Evolutionary conservation across 208 protist genomes (phyloP).

Genomic region (Acanthamoeba pearcei): DNA sequence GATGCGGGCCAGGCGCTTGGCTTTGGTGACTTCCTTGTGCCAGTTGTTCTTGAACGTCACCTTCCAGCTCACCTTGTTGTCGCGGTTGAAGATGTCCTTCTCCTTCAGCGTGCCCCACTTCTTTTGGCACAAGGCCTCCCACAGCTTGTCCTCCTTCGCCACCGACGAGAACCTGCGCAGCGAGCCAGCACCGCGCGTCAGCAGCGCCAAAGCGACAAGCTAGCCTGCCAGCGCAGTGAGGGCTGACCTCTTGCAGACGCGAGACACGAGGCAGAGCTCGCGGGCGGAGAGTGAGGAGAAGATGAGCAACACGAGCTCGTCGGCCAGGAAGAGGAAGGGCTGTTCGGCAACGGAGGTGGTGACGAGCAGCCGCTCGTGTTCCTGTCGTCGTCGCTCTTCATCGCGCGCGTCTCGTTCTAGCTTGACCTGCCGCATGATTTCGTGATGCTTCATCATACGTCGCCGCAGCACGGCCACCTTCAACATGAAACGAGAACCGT

Average conservation of each 20-base stretch:
- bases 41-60: slow-evolving; percentile 42
- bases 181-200: no score
- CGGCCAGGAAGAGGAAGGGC: slow-evolving; percentile 9
- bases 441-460: not conserved
- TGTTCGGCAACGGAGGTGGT: not conserved
- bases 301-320: not conserved
- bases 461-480: not conserved
- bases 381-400: not conserved
- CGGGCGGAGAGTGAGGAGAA: not conserved
- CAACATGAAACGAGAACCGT: no score
- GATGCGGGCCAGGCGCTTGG: not conserved
- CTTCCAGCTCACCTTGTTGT: slow-evolving; percentile 52
- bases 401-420: not conserved
- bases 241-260: not conserved
- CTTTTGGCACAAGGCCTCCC: not conserved
- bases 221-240: no score
- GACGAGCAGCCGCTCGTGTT: not conserved
- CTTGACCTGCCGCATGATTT: slow-evolving; percentile 9
- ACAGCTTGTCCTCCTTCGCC: slow-evolving; percentile 21
- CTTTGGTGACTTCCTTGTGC: not conserved
- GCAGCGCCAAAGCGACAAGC: no score
- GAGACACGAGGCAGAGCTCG: not conserved
- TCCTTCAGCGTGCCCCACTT: not conserved
- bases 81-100: not conserved
- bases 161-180: not conserved